Evolutionary conservation across 1,139 yeast genomes (phyloP), one percentile per base, ranked within the genome.

Genomic region (Yamadazyma epiphylla): DNA sequence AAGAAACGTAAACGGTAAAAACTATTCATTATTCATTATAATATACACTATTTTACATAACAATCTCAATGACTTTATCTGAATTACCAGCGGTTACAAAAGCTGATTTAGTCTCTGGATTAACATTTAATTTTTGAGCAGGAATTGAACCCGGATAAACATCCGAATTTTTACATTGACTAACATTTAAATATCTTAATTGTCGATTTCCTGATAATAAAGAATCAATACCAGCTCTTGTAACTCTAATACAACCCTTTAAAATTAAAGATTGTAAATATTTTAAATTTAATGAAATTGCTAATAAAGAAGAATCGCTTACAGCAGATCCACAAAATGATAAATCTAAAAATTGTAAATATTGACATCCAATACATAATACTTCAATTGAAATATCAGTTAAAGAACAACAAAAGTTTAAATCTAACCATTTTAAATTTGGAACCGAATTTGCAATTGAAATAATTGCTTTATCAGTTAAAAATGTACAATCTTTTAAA

Each of bases 251-350:
- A 53, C 94, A 83, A 1, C 91, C 91, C 27, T 76, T 77, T 16
- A 82, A 60, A 3, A 64, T 58, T 33, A 83, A 58, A 15, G 57
- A 52, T 33, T 70, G 68, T 36, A 83, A 57, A 23, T 61, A 51
- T 37, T 65, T 52, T 34, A 77, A 53, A 35, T 74, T 77, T 26
- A 79, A 55, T 2, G 85, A 77, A n/a, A 83, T 65, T 1, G 81
- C 72, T 19, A 76, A 66, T 27, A 82, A 53, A 0, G 86, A 77
- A 14, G 80, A 69, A 47, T 83, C 91, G 46, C 86, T 77, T 4
- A 83, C 87, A 1, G 91, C 89, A 28, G 84, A 74, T 2, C 91
- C 91, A 55, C 91, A 83, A 47, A 80, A 83, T 9, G 86, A 77
- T 30, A 82, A 52, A 41, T 80, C 80, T 32, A 83, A 58, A 20